Evolutionary conservation across 257 asterid genomes (phyloP).

Genomic region (Verbascum thapsus): DNA sequence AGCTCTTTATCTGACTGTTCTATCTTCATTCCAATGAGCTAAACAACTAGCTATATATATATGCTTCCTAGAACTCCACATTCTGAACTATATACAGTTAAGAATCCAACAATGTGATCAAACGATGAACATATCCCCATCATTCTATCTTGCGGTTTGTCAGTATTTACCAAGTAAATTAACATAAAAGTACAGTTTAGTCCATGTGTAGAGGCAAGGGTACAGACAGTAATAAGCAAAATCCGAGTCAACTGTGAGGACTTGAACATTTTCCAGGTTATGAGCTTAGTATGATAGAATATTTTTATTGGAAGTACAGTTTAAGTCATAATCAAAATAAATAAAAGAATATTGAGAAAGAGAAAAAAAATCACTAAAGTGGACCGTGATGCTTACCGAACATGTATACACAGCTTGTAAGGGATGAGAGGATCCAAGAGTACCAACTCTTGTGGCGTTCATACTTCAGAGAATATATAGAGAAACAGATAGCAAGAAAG

Average conservation of each 20-base stretch:
- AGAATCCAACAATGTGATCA: not conserved
- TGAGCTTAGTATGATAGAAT: not conserved
- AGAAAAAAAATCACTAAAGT: slow-evolving; percentile 18
- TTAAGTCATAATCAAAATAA: not conserved
- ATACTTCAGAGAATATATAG: slow-evolving; percentile 85
- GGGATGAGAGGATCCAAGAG: slow-evolving; percentile 95
- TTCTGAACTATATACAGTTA: not conserved
- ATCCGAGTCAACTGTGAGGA: not conserved
- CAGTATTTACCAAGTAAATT: not conserved
- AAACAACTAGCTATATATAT: not conserved
- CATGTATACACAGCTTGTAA: slow-evolving; percentile 98
- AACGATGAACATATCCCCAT: not conserved
- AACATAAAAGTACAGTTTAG: not conserved
- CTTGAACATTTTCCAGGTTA: not conserved
- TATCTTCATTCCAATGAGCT: not conserved
- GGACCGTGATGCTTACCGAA: slow-evolving; percentile 66
- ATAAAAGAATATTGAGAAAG: slow-evolving; percentile 4
- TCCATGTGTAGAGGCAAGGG: slow-evolving; percentile 5
- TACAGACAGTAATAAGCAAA: not conserved
- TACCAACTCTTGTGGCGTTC: slow-evolving; percentile 99
- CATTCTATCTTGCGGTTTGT: not conserved
- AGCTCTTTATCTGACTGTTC: not conserved
- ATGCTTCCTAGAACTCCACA: not conserved
- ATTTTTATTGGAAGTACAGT: not conserved
- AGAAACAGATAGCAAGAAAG: slow-evolving; percentile 74